These are phyloP conservation scores for Immersiporthe knoxdaviesiana DNA, from an alignment of 2,329 filamentous ascomycete genomes.

Conservation along the genomic window DNA sequence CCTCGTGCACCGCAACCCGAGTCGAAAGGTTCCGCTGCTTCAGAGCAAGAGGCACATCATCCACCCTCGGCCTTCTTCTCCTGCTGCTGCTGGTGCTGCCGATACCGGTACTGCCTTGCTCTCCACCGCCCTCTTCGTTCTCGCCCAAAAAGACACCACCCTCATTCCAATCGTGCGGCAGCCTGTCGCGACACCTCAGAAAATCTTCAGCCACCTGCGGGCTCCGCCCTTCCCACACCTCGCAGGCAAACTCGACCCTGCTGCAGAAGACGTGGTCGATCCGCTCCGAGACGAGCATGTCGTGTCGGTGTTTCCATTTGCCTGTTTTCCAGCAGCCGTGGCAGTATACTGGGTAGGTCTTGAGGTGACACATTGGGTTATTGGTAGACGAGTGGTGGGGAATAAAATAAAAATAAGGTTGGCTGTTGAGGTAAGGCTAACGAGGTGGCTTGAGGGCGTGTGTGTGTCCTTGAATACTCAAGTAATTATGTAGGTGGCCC, in stretches of 20 bases:
- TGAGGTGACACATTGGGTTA: neutral
- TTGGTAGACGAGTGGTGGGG: neutral
- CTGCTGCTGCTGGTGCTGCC: too few relatives aligned
- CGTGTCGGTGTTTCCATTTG: neutral
- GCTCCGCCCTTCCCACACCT: neutral
- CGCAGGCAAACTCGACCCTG: constrained; percentile 4
- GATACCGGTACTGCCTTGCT: too few relatives aligned
- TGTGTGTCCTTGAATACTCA: neutral
- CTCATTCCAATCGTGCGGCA: constrained; percentile 2
- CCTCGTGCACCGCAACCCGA: neutral
- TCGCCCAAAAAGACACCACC: neutral
- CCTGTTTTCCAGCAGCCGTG: neutral
- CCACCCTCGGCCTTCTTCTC: neutral
- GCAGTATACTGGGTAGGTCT: constrained; percentile 11
- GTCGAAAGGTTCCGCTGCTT: neutral
- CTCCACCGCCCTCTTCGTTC: too few relatives aligned
- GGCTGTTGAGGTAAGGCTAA: too few relatives aligned
- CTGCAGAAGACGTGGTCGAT: constrained; percentile 7
- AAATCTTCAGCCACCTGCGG: neutral
- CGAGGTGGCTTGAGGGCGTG: neutral
- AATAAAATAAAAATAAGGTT: neutral
- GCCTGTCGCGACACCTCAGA: neutral
- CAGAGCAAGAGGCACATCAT: constrained; percentile 1
- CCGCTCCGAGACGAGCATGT: neutral
- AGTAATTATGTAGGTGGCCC: neutral